Evolutionary conservation across 306 rosid genomes (phyloP).

Genomic region (Prunus davidiana): DNA sequence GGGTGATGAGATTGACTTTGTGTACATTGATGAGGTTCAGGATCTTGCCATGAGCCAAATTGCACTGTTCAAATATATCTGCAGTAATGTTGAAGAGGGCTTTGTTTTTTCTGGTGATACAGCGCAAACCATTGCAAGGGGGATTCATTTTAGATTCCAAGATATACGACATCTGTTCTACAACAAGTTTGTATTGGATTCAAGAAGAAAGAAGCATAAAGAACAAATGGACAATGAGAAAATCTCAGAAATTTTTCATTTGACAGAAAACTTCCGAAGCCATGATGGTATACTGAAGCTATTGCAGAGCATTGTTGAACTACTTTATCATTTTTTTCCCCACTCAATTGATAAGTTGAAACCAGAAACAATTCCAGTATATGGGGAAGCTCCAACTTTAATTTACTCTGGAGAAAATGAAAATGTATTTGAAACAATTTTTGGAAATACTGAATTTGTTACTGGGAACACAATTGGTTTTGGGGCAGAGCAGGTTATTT

Average conservation of each 20-base stretch:
- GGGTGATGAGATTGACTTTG: slow-evolving; percentile 56
- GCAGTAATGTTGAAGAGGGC: slow-evolving; percentile 18
- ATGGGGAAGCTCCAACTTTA: slow-evolving; percentile 62
- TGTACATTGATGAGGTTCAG: slow-evolving; percentile 84
- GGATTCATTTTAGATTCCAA: no score
- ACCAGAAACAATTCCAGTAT: slow-evolving; percentile 70
- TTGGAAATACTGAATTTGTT: slow-evolving; percentile 44
- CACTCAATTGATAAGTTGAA: slow-evolving; percentile 52
- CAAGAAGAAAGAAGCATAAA: no score
- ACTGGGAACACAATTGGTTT: slow-evolving; percentile 56
- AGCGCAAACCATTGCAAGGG: no score
- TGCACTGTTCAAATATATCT: slow-evolving; percentile 60
- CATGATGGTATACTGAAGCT: slow-evolving; percentile 68
- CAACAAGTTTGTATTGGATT: no score
- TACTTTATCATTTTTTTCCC: slow-evolving; percentile 70
- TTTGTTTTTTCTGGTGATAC: no score
- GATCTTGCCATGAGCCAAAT: slow-evolving; percentile 80
- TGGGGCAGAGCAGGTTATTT: slow-evolving; percentile 79
- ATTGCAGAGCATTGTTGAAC: slow-evolving; percentile 64
- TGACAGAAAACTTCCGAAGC: slow-evolving; percentile 26
- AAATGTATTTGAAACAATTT: slow-evolving; percentile 63
- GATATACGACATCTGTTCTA: no score
- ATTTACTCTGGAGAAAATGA: slow-evolving; percentile 49
- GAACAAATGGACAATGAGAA: slow-evolving; percentile 4
- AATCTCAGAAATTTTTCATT: slow-evolving; percentile 35